A percentile compares a stretch with the other conserved stretches of the same genome.
These are phyloP conservation scores for Candolleomyces aberdarensis DNA, from an alignment of 768 basidiomycete species.

Conservation along the genomic window DNA sequence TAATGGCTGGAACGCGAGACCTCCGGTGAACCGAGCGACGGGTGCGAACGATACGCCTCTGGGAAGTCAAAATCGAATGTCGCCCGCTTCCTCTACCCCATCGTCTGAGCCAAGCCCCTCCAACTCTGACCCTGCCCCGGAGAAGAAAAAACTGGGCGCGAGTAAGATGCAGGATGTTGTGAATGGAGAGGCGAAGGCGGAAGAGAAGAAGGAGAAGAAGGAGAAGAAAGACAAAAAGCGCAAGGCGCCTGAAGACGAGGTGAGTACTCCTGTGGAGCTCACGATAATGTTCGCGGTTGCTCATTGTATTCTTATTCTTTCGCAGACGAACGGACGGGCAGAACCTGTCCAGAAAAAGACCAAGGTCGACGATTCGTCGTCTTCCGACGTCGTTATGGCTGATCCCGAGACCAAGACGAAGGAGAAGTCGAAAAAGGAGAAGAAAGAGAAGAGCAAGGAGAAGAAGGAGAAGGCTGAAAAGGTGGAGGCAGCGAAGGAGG, in stretches of 20 bases:
- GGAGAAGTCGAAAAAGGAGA: slow-evolving; percentile 28
- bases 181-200: slow-evolving; percentile 20
- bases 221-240: slow-evolving; percentile 38
- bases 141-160: slow-evolving; percentile 1
- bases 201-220: slow-evolving; percentile 25
- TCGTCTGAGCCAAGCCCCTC: background rate
- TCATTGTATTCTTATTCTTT: no score
- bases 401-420: slow-evolving; percentile 4
- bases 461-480: slow-evolving; percentile 25
- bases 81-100: slow-evolving; percentile 23
- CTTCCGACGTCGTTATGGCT: no score
- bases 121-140: background rate
- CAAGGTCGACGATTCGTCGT: slow-evolving; percentile 17
- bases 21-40: slow-evolving; percentile 26
- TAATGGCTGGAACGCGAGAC: slow-evolving; percentile 7
- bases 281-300: background rate
- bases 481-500: slow-evolving; percentile 21
- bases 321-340: background rate
- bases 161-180: slow-evolving; percentile 4
- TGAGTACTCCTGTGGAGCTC: slow-evolving; percentile 8
- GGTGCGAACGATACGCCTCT: slow-evolving; percentile 75
- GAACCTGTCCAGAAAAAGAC: slow-evolving; percentile 25
- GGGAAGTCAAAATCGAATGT: slow-evolving; percentile 51
- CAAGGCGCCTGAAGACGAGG: slow-evolving; percentile 29
- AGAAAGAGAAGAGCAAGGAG: slow-evolving; percentile 20